Base-by-base conservation (phyloP, 352 stramenopile genomes). In the Phytophthora cryptogea region DNA sequence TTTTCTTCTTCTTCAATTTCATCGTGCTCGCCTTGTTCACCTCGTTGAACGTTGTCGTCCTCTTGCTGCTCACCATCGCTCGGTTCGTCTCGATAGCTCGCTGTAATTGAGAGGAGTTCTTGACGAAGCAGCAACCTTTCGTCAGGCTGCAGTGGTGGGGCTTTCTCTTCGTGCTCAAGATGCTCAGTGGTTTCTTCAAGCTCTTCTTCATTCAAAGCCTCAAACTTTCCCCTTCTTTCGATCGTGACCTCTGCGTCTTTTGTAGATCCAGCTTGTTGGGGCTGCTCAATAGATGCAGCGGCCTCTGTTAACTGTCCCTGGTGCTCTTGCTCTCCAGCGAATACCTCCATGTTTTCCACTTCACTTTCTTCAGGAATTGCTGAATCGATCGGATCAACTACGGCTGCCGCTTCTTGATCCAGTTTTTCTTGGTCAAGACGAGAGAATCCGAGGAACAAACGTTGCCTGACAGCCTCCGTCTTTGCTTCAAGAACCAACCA, bases 401-500 rank as follows among this genome's bases (percentile, higher is more conserved):
- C 7, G 9, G 10, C 31, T 28, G 14, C 9, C 49, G 46, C 20
- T n/a, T 63, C 32, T 13, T 47, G 41, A 5, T 53, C 20, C 14
- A 67, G 51, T 7, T 85, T 83, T 27, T 89, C 80, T n/a, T 59
- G 36, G 13, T 68, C 68, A 17, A 88, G 71, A 1, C 67, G 64
- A 0, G 67, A 78, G 36, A 91, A 91, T 0, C 82, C 80, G 0
- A 83, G 30, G 43, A 69, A 79, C 7, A 91, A 41, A 0, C 76
- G 73, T 44, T 88, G 67, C 1, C 73, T 70, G 55, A 63, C 67
- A 5, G 58, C 45, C 30, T 81, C 74, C 36, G 82, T 72, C 16
- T 78, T 83, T 1, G 80, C 74, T 40, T 88, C 76, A 3, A 91
- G 67, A 7, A 77, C 67, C 13, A 91, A 32, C 10, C 59, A 71